Base-by-base conservation (phyloP, 306 rosid genomes). In the peach (Prunus persica) region DNA sequence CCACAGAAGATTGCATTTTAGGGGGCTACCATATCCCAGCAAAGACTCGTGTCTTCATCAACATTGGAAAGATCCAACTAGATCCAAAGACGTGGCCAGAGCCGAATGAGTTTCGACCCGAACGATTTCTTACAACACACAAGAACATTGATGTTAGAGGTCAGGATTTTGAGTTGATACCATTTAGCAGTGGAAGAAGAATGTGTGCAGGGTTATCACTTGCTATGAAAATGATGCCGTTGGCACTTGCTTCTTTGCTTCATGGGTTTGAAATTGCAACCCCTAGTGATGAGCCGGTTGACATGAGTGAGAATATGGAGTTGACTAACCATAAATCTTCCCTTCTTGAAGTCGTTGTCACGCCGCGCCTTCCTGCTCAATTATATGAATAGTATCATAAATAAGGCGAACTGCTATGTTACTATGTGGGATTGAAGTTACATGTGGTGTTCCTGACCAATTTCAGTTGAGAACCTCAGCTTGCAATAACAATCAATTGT, bases 221-320 rank as follows among this genome's bases (percentile, higher is more conserved):
- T 11, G 73, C 73, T 30, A 46, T 54, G 0, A 62, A 52, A 5
- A 22, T 65, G 13, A 63, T 66, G 14, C 72, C 38, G 9, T 67
- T 76, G 16, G 15, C 57, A 2, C 58, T 76, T 28, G 80, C 73
- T 15, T 38, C 73, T 22, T 76, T 76, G 10, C n/a, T 76, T 64
- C 80, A 76, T 5, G 70, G 74, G 11, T 66, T 76, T 67, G 80
- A 76, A 38, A 72, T 76, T 3, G 25, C 8, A 14, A 76, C 46
- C 22, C 16, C 27, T 6, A 18, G 3, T 5, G 6, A 25, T 55
- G 73, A 25, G n/a, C 28, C 8, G 11, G 66, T 76, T 28, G 80
- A 67, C 28, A 55, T 67, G 80, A 7, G 28, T 0, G 73, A 55
- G 67, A 67, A n/a, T 9, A 2, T 5, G 6, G 80, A 67, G 5